A percentile compares a stretch with the other conserved stretches of the same genome.
phyloP scores from a whole-genome alignment of 345 rosid species.

The Eucalyptus polyanthemos region DNA sequence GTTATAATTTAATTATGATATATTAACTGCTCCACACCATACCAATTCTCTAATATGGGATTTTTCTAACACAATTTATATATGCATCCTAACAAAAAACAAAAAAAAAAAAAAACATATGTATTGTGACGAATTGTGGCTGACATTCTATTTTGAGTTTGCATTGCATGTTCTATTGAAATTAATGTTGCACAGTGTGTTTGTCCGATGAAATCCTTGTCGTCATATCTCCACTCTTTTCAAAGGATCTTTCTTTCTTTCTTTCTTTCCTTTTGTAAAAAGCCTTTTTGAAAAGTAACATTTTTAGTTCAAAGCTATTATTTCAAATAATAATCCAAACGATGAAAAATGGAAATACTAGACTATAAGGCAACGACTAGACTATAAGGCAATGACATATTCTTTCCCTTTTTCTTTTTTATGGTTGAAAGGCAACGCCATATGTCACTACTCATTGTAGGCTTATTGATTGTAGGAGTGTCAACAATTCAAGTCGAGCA shows the following conservation, averaged over 20 bases:
- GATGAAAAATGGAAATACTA: neutral
- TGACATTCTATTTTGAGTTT: neutral
- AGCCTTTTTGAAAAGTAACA: neutral
- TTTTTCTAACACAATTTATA: too few relatives aligned
- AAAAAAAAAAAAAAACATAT: neutral
- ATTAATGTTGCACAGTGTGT: neutral
- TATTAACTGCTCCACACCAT: too few relatives aligned
- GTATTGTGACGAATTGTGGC: neutral
- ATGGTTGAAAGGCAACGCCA: neutral
- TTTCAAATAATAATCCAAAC: neutral
- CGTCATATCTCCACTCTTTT: neutral
- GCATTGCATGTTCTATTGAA: neutral
- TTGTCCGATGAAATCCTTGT: neutral
- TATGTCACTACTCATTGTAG: neutral
- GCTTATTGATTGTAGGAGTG: neutral
- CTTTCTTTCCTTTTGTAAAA: neutral
- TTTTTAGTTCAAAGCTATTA: neutral
- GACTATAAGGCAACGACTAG: neutral
- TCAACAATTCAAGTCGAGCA: neutral
- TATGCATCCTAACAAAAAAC: too few relatives aligned
- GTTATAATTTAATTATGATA: too few relatives aligned
- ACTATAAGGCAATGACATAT: neutral
- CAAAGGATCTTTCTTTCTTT: neutral
- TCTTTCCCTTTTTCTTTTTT: too few relatives aligned
- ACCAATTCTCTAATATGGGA: too few relatives aligned